Evolutionary conservation across 345 rosid species (phyloP), one percentile per base, ranked within the genome.

Genomic region (Stellera chamaejasme): DNA sequence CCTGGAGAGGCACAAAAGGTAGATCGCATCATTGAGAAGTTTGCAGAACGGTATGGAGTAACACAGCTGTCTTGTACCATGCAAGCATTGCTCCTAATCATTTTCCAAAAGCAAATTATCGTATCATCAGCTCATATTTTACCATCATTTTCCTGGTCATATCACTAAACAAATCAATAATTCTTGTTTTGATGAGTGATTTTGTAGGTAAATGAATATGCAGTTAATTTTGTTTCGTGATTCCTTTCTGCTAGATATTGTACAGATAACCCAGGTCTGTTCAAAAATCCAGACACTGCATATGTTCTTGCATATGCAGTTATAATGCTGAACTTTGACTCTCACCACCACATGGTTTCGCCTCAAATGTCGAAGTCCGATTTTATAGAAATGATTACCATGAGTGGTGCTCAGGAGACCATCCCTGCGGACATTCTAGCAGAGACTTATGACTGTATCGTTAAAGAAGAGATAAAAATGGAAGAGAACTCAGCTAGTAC

Each of bases 1-100:
- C 99, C 99, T 41, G 97, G 99, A 55, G 99, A 93, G 69, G 99
- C 99, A 60, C 97, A 93, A 76, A 93, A 93, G 82, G 89, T 93
- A 66, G 99, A 93, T 70, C 94, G 99, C 54, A 84, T 93, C 41
- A 93, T 89, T 94, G 99, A 93, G 69, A 93, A 93, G 63, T 93
- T 93, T 75, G 99, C 99, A 59, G 97, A 93, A 75, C 82, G 99
- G 99, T 93, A 79, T 63, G 55, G 36, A 60, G 27, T 12, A 39
- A 36, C 13, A 52, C 19, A 15, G 4, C 4, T 59, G 32, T 54
- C 55, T 19, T 56, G 44, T 51, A 8, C 25, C 28, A 60, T 19
- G 39, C 13, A 23, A 41, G 15, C 49, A 32, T 41, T 27, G 49
- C 39, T 50, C 56, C 50, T 27, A 52, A 23, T 32, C 25, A 60